Percentiles rank a stretch among this genome's conserved stretches.
phyloP scores from a whole-genome alignment of 176 grass and related monocot species.

The Phragmites australis region DNA sequence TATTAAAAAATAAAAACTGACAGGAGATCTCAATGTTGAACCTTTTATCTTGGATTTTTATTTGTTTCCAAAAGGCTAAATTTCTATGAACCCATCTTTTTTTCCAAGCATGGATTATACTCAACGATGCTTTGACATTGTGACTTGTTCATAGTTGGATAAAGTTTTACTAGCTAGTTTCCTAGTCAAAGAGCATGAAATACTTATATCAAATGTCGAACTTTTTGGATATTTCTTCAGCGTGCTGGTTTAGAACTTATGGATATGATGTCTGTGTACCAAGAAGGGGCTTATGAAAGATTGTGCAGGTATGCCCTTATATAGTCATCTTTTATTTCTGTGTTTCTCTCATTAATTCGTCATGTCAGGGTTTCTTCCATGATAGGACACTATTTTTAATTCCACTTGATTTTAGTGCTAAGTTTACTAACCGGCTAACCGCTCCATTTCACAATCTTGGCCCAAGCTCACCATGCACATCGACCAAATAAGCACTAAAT shows the following conservation, averaged over 20 bases:
- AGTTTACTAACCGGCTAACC: neutral
- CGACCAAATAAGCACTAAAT: neutral
- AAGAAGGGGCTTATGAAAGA: conserved; percentile 99
- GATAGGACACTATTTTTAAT: neutral
- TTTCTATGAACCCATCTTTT: neutral
- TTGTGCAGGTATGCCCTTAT: conserved; percentile 74
- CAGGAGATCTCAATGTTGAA: neutral
- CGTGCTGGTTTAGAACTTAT: conserved; percentile 99
- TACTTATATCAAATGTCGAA: neutral
- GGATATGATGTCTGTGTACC: conserved; percentile 99
- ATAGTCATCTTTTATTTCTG: neutral
- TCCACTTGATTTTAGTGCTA: conserved; percentile 5
- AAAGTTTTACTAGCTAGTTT: conserved; percentile 12
- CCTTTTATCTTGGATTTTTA: neutral
- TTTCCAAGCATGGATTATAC: neutral
- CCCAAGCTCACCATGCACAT: conserved; percentile 9
- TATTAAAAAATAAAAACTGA: too few relatives aligned
- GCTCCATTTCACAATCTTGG: neutral
- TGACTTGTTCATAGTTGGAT: neutral
- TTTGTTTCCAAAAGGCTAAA: neutral
- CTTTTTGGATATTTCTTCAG: conserved; percentile 44
- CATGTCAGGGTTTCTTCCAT: neutral
- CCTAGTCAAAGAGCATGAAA: neutral
- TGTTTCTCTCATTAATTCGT: conserved; percentile 14
- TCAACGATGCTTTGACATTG: conserved; percentile 10